A percentile compares a stretch with the other conserved stretches of the same genome.
phyloP scores from a whole-genome alignment of 768 basidiomycete genomes.

The Suillus clintonianus region DNA sequence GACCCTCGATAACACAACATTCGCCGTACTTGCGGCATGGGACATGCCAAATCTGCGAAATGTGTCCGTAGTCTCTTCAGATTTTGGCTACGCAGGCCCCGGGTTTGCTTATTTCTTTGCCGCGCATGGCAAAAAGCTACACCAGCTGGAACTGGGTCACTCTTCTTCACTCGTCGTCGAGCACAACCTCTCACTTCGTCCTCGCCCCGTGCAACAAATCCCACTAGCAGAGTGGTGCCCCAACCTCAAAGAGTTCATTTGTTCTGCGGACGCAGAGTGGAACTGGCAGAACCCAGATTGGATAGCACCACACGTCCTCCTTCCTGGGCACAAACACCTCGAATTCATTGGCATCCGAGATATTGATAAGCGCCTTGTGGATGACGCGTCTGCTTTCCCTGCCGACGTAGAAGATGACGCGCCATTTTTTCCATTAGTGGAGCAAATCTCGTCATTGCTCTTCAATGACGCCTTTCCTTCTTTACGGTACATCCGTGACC shows the following conservation, averaged over 20 bases:
- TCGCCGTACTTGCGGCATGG: conserved; percentile 67
- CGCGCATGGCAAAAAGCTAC: conserved; percentile 60
- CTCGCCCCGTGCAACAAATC: conserved; percentile 37
- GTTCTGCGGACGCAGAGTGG: conserved; percentile 78
- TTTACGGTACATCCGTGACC: conserved; percentile 62
- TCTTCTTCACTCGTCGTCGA: conserved; percentile 67
- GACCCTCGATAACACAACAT: conserved; percentile 71
- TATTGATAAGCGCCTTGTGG: conserved; percentile 61
- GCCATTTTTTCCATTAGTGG: conserved; percentile 63
- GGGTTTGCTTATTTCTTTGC: conserved; percentile 70
- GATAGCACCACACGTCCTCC: conserved; percentile 75
- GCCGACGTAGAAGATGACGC: conserved; percentile 40
- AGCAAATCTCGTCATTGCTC: conserved; percentile 65
- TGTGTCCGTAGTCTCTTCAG: conserved; percentile 68
- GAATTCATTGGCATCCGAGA: conserved; percentile 73
- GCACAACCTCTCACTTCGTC: conserved; percentile 57
- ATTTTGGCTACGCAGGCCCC: conserved; percentile 66
- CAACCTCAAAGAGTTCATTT: conserved; percentile 68
- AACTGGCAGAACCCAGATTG: conserved; percentile 79
- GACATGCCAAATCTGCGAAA: conserved; percentile 62
- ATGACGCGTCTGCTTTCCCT: conserved; percentile 39
- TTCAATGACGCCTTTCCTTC: conserved; percentile 61
- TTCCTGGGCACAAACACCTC: conserved; percentile 62
- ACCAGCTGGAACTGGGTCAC: conserved; percentile 73
- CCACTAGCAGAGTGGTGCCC: conserved; percentile 72